A percentile compares a stretch with the other conserved stretches of the same genome.
These are phyloP conservation scores for Talaromyces sp. DNA, from an alignment of 2,329 filamentous ascomycete genomes.

Conservation along the genomic window DNA sequence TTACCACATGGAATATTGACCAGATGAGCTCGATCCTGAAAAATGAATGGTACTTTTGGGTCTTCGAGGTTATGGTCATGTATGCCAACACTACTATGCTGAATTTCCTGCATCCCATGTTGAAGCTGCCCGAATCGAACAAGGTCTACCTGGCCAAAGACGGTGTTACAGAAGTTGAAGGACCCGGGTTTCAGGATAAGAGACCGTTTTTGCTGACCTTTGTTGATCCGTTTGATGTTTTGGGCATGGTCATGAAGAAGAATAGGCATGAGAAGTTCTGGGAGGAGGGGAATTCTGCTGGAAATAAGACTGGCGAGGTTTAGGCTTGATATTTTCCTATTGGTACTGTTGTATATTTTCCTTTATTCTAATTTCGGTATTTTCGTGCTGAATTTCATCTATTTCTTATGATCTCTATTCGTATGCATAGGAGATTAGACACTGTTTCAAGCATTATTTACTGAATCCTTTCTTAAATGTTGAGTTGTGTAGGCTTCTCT, in stretches of 20 bases:
- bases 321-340: background rate
- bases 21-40: slow-evolving; percentile 18
- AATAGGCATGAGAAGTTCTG: slow-evolving; percentile 36
- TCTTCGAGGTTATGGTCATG: slow-evolving; percentile 54
- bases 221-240: slow-evolving; percentile 39
- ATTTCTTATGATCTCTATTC: too few species aligned
- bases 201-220: slow-evolving; percentile 40
- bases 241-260: slow-evolving; percentile 28
- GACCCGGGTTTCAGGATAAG: slow-evolving; percentile 46
- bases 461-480: too few species aligned
- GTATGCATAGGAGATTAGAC: too few species aligned
- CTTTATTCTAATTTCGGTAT: too few species aligned
- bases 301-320: background rate
- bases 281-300: slow-evolving; percentile 19
- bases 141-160: slow-evolving; percentile 49
- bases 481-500: too few species aligned
- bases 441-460: too few species aligned
- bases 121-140: slow-evolving; percentile 44
- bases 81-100: slow-evolving; percentile 46
- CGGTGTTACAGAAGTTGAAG: slow-evolving; percentile 47
- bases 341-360: too few species aligned
- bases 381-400: too few species aligned
- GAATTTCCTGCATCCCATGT: slow-evolving; percentile 49
- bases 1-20: slow-evolving; percentile 29
- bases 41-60: slow-evolving; percentile 56